phyloP scores from a whole-genome alignment of 495 filamentous ascomycete genomes.

The Neurospora terricola region DNA sequence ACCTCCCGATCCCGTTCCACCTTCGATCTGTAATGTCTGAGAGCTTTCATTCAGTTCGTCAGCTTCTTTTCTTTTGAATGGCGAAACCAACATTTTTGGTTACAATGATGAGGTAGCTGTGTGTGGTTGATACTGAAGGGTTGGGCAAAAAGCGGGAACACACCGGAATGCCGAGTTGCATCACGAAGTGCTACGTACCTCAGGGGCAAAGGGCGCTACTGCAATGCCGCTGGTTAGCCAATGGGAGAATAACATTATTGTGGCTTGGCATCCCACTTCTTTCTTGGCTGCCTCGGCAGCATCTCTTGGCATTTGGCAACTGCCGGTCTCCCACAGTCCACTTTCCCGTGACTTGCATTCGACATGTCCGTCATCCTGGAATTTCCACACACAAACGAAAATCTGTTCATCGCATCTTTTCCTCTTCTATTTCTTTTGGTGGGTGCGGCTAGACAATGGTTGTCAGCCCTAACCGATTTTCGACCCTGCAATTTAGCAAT shows the following conservation, averaged over 20 bases:
- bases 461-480: not conserved
- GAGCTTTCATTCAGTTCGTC: not conserved
- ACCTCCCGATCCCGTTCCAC: not conserved
- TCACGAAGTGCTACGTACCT: not conserved
- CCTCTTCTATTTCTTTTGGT: not conserved
- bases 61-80: not conserved
- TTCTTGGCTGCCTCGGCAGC: not conserved
- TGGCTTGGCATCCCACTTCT: not conserved
- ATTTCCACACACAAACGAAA: not conserved
- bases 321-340: not conserved
- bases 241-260: not conserved
- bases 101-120: not conserved
- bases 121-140: not conserved
- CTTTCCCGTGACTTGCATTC: not conserved
- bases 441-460: not conserved
- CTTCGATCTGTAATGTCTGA: not conserved
- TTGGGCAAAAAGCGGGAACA: not conserved
- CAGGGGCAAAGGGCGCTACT: not conserved
- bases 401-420: not conserved
- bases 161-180: not conserved
- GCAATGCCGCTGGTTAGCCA: not conserved
- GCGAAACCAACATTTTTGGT: not conserved
- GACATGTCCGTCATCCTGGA: not conserved
- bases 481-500: not conserved
- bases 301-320: not conserved